Conservation (phyloP, 208 protist species). For the Endotrypanum monterogeii region DNA sequence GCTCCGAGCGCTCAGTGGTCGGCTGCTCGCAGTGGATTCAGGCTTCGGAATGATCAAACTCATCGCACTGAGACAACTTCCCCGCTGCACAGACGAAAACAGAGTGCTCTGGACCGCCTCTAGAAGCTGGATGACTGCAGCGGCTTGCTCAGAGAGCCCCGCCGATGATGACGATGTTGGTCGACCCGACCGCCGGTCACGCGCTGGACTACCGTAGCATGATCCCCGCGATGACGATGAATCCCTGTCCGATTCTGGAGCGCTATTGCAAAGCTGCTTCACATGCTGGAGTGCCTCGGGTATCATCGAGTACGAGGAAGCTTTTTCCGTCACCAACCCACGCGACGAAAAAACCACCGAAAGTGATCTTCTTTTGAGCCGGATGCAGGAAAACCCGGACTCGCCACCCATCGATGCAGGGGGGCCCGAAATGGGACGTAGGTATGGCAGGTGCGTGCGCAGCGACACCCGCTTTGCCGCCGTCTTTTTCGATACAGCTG, state of each 20-base stretch:
- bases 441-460: slow-evolving; percentile 28
- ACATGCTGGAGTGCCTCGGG: slow-evolving; percentile 23
- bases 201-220: not conserved
- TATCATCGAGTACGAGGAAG: slow-evolving; percentile 17
- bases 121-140: slow-evolving; percentile 18
- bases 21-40: not conserved
- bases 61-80: slow-evolving; percentile 5
- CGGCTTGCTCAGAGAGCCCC: slow-evolving; percentile 13
- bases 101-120: slow-evolving; percentile 26
- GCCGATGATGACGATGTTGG: not conserved
- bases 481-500: slow-evolving; percentile 12
- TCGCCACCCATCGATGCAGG: not conserved
- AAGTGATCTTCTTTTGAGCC: slow-evolving; percentile 13
- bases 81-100: slow-evolving; percentile 29
- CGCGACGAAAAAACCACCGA: slow-evolving; percentile 9
- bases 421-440: slow-evolving; percentile 9
- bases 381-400: not conserved
- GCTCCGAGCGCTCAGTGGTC: slow-evolving; percentile 17
- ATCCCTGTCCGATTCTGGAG: slow-evolving; percentile 14
- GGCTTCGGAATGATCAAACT: slow-evolving; percentile 7
- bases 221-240: not conserved
- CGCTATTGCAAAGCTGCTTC: slow-evolving; percentile 24
- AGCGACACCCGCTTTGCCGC: slow-evolving; percentile 21
- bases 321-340: slow-evolving; percentile 1
- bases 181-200: slow-evolving; percentile 17